Evolutionary conservation across 108 stramenopile genomes (phyloP).

Genomic region (Aurantiochytrium sp.): DNA sequence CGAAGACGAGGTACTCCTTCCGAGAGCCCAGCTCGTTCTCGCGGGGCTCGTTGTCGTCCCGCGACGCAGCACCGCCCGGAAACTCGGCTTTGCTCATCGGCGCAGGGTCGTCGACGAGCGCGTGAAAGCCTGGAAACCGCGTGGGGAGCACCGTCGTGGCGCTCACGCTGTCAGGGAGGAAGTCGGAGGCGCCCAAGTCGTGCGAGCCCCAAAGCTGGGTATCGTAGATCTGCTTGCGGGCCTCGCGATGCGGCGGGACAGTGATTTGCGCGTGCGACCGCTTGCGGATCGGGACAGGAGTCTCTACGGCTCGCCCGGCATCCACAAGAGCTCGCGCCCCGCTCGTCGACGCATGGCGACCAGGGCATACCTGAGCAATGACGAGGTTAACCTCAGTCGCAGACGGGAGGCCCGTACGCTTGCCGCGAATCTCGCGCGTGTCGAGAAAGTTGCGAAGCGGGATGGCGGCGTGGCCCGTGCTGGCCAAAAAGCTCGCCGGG

Average conservation of each 20-base stretch:
- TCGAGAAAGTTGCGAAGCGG: not conserved
- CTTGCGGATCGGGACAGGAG: not conserved
- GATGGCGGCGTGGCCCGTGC: not conserved
- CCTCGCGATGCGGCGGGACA: slow-evolving; percentile 32
- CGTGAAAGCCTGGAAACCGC: not conserved
- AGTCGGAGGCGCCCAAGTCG: not conserved
- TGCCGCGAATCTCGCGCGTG: not conserved
- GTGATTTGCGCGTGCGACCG: slow-evolving; percentile 35
- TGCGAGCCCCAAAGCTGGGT: not conserved
- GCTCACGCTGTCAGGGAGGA: not conserved
- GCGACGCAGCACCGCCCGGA: not conserved
- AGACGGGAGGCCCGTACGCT: not conserved
- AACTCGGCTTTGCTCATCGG: not conserved
- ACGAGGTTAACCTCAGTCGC: not conserved
- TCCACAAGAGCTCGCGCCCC: not conserved
- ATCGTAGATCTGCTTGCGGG: not conserved
- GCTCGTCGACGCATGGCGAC: not conserved
- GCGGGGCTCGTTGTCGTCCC: too few relatives aligned
- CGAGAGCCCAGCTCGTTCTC: too few relatives aligned
- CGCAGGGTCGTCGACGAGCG: not conserved
- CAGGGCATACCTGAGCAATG: not conserved
- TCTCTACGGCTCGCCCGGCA: not conserved
- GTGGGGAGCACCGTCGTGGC: not conserved
- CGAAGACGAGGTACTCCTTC: slow-evolving; percentile 45
- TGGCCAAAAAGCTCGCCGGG: not conserved